Evolutionary conservation across 2,329 filamentous ascomycete genomes (phyloP).

Genomic region (Phoma herbarum): DNA sequence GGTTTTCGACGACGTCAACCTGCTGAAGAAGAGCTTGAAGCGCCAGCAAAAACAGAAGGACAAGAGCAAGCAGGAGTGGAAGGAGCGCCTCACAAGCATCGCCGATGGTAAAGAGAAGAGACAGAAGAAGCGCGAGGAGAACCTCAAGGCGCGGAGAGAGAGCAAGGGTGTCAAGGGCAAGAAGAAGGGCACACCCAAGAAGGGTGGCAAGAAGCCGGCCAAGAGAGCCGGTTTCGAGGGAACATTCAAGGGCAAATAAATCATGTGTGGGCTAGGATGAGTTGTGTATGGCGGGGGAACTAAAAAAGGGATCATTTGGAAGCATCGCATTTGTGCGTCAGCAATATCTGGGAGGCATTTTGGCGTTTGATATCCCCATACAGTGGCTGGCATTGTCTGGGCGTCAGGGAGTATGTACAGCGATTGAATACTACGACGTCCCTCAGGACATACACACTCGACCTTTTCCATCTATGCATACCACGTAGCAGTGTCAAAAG

Average conservation of each 20-base stretch:
- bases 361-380: slow-evolving; percentile 44
- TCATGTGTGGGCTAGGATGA: not conserved
- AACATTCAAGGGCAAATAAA: slow-evolving; percentile 66
- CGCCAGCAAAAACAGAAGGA: slow-evolving; percentile 88
- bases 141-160: slow-evolving; percentile 75
- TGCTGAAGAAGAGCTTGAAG: slow-evolving; percentile 91
- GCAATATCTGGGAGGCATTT: slow-evolving; percentile 33
- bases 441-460: slow-evolving; percentile 14
- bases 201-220: slow-evolving; percentile 62
- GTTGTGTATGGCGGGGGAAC: not conserved
- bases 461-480: not conserved
- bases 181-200: slow-evolving; percentile 56
- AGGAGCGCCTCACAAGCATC: slow-evolving; percentile 57
- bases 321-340: slow-evolving; percentile 19
- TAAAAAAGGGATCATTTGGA: slow-evolving; percentile 1
- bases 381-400: slow-evolving; percentile 37
- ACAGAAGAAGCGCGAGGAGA: slow-evolving; percentile 61
- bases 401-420: slow-evolving; percentile 35
- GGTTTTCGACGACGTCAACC: slow-evolving; percentile 82
- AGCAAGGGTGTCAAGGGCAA: slow-evolving; percentile 77
- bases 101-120: slow-evolving; percentile 58
- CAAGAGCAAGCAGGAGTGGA: slow-evolving; percentile 89
- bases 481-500: not conserved
- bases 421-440: slow-evolving; percentile 36
- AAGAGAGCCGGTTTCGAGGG: slow-evolving; percentile 68